Evolutionary conservation across 257 asterid species (phyloP), one percentile per base, ranked within the genome.

Genomic region (Leonotis leonurus): DNA sequence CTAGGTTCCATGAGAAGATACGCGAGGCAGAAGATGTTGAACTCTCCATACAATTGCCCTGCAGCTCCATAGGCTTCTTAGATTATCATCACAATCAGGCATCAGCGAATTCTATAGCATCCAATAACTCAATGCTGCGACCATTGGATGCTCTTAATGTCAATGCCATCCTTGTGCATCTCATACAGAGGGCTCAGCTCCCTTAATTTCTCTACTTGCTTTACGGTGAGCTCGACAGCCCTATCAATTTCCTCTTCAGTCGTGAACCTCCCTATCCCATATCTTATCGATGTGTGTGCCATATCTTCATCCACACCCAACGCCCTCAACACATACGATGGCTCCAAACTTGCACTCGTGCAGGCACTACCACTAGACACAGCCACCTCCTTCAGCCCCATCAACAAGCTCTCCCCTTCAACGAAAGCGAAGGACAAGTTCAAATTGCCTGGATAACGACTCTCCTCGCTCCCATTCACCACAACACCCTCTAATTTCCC

Each of bases 341-440:
- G 99, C 83, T 93, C 99, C 84, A 89, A 81, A 70, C 97, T 93
- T 2, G 99, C 96, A 58, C 97, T 93, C 0, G 97, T 93, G 67
- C 99, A 93, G 0, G 99, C 99, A 59, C 99, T 87, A 16, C 99
- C 99, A 70, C 99, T 93, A 0, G 99, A 93, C 25, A 89, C 97
- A 1, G 97, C 99, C 60, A 85, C 99, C 73, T 89, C 97, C 81
- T 93, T 93, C 77, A 93, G 66, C 69, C 99, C 97, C 99, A 89
- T 93, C 64, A 93, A 77, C 85, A 93, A 77, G 78, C 99, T 93
- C 82, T 93, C 99, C 22, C 99, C 97, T 62, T 93, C 99, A 16
- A 93, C 99, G 66, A 82, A 89, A 2, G 96, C 99, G 64, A 93
- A 93, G 0, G 97, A 93, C 67, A 93, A 54, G 80, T 93, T 93